Percentiles rank a stretch among this genome's conserved stretches.
Evolutionary conservation across 2,329 filamentous ascomycete species (phyloP).

Genomic region (Trichoderma afroharzianum): DNA sequence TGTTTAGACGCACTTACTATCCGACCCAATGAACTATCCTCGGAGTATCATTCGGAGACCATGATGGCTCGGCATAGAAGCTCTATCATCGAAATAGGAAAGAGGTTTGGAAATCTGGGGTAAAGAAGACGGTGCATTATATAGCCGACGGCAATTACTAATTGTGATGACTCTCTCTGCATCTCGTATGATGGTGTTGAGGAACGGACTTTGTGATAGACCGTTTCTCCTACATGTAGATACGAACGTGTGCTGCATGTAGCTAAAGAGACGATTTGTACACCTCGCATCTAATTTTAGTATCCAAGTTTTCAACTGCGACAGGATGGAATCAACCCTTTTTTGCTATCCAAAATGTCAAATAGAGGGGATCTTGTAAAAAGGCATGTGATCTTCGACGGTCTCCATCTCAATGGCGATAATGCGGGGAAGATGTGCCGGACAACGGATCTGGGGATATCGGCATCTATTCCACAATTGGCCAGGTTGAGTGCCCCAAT

Average conservation of each 20-base stretch:
- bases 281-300: neutral
- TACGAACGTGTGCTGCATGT: neutral
- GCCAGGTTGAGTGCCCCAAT: neutral
- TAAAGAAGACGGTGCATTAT: neutral
- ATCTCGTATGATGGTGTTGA: neutral
- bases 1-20: too few relatives aligned
- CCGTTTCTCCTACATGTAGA: too few relatives aligned
- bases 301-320: neutral
- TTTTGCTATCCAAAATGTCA: neutral
- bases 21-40: neutral
- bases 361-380: neutral
- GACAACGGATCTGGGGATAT: neutral
- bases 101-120: neutral
- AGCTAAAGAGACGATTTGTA: neutral
- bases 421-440: constrained; percentile 9
- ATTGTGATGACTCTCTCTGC: neutral
- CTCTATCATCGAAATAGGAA: neutral
- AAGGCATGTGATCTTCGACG: neutral
- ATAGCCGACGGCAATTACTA: constrained; percentile 3
- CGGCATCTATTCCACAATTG: neutral
- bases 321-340: neutral
- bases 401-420: neutral
- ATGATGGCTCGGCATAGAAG: neutral
- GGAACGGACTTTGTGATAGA: neutral
- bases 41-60: neutral